Evolutionary conservation across 495 filamentous ascomycete species (phyloP).

Genomic region (Hyaloscypha hepaticicola): DNA sequence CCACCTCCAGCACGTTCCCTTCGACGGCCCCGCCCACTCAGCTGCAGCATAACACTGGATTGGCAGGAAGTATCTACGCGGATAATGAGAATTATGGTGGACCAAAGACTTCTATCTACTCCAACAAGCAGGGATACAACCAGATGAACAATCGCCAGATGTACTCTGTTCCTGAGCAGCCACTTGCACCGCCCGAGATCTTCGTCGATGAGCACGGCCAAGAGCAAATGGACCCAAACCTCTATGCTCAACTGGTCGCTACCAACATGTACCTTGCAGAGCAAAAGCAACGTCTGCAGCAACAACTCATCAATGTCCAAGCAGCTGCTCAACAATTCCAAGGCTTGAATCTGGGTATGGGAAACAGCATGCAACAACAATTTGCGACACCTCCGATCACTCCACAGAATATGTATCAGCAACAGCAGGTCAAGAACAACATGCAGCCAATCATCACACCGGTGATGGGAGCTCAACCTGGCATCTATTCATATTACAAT

Average conservation of each 20-base stretch:
- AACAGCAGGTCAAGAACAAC: conserved; percentile 71
- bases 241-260: conserved; percentile 80
- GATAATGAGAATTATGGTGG: conserved; percentile 44
- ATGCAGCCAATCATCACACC: conserved; percentile 68
- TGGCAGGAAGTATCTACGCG: conserved; percentile 48
- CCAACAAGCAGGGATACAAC: conserved; percentile 48
- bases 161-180: conserved; percentile 75
- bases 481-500: conserved; percentile 80
- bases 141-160: conserved; percentile 53
- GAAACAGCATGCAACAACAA: conserved; percentile 43
- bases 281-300: conserved; percentile 79
- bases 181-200: conserved; percentile 79
- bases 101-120: conserved; percentile 50
- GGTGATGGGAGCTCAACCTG: conserved; percentile 63
- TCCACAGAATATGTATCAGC: conserved; percentile 44
- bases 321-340: conserved; percentile 75
- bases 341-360: conserved; percentile 57
- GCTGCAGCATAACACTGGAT: conserved; percentile 33
- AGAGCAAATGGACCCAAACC: conserved; percentile 73
- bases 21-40: conserved; percentile 59
- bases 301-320: conserved; percentile 56
- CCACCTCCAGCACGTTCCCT: conserved; percentile 61
- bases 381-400: conserved; percentile 41
- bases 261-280: conserved; percentile 84
- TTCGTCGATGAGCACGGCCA: conserved; percentile 64